Evolutionary conservation across 2,329 filamentous ascomycete species (phyloP), one percentile per base, ranked within the genome.

Genomic region (Diaporthe batatas): DNA sequence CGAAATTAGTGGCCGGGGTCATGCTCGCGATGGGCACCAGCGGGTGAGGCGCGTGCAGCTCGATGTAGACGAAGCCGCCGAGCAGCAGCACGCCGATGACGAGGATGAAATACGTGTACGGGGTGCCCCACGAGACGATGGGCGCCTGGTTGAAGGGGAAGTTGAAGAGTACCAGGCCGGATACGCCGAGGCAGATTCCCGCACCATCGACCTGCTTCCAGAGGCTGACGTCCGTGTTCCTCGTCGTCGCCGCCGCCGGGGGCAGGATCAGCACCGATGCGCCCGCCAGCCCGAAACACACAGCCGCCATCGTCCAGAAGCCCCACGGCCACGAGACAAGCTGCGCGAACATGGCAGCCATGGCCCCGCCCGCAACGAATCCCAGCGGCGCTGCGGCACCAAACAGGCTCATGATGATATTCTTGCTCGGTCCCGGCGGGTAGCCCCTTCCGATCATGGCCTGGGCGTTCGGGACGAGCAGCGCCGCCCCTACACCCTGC

Each of bases 71-170:
- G 78, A 91, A 91, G 0, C 82, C 76, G 1, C 79, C 80, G n/a
- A 88, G 79, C 8, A 88, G 79, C 4, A 90, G 58, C 18, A 87
- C 72, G 3, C 88, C 88, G 14, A 91, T 76, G 72, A 90, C 85
- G 6, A 91, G 80, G 12, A 87, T 76, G 5, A 85, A 81, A 76
- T 87, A 87, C 32, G 86, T 83, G 76, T 90, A 89, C 0, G 86
- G 82, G 21, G 83, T 81, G 11, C 78, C 73, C 88, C 88, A 90
- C 2, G 86, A 86, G 18, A 86, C 85, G 6, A 86, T 81, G 1
- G 86, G 85, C 1, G 86, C 88, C 47, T 67, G 62, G 62, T 90
- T 91, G 84, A 87, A 90, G 3, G 88, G 86, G 72, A 91, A 86
- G 76, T 91, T 90, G 78, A 90, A 81, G 6, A 91, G 79, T 0